Evolutionary conservation across 2,329 filamentous ascomycete species (phyloP).

Genomic region (Apiospora pterosperma): DNA sequence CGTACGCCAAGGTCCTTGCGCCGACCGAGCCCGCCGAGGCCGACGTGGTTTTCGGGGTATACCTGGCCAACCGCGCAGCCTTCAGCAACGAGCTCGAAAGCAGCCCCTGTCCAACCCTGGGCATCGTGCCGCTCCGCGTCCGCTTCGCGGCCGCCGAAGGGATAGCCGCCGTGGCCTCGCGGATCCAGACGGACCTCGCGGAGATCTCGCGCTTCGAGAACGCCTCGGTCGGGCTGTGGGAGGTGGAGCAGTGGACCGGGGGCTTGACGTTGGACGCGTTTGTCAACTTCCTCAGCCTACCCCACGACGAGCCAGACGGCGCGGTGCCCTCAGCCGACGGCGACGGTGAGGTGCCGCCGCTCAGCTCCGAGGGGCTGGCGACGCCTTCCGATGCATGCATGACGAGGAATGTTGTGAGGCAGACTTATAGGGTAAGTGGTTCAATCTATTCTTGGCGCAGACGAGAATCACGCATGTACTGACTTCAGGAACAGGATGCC

Average conservation of each 20-base stretch:
- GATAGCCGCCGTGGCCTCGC: constrained; percentile 49
- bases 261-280: constrained; percentile 67
- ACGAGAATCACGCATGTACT: not conserved
- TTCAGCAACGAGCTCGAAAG: constrained; percentile 45
- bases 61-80: constrained; percentile 72
- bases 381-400: constrained; percentile 11
- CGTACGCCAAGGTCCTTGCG: constrained; percentile 52
- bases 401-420: constrained; percentile 15
- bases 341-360: constrained; percentile 5
- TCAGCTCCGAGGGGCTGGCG: constrained; percentile 1
- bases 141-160: constrained; percentile 21
- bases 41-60: constrained; percentile 69
- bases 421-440: constrained; percentile 17
- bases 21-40: not conserved
- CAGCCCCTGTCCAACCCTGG: constrained; percentile 66
- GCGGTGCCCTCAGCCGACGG: constrained; percentile 8
- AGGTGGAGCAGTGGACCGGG: constrained; percentile 69
- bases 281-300: constrained; percentile 74
- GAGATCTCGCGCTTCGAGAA: constrained; percentile 54
- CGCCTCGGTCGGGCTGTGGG: constrained; percentile 60
- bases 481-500: constrained; percentile 17
- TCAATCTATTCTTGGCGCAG: not conserved
- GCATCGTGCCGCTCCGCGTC: constrained; percentile 71
- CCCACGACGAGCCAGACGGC: constrained; percentile 16
- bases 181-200: constrained; percentile 66